These are phyloP conservation scores for Salix koriyanagi DNA, from an alignment of 345 rosid species.

Conservation along the genomic window DNA sequence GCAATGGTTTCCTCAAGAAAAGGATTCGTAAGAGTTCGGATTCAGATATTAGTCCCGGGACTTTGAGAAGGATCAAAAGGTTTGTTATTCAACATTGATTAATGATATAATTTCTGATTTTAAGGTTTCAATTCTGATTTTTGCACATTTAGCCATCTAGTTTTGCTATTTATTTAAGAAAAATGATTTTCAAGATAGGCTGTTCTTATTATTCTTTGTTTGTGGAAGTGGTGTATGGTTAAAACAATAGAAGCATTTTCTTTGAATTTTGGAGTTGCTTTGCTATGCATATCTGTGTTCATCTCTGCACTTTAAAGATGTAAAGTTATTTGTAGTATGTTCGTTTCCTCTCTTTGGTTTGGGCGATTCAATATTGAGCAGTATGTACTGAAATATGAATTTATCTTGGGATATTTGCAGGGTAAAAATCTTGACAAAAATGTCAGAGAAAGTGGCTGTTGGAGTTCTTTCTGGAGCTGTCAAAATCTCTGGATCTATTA, in stretches of 20 bases:
- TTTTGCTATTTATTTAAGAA: background rate
- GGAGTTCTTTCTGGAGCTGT: constrained; percentile 85
- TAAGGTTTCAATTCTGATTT: background rate
- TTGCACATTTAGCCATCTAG: background rate
- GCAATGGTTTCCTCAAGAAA: constrained; percentile 59
- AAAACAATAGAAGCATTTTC: background rate
- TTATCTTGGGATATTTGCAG: constrained; percentile 30
- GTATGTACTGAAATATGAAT: background rate
- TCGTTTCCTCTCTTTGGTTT: background rate
- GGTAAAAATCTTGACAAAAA: constrained; percentile 80
- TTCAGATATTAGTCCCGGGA: constrained; percentile 52
- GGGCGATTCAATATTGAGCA: background rate
- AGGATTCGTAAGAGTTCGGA: constrained; percentile 41
- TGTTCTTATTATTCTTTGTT: background rate
- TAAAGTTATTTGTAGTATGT: background rate
- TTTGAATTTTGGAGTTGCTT: background rate
- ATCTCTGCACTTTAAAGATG: background rate
- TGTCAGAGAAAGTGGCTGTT: constrained; percentile 69
- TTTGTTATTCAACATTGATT: constrained; percentile 13
- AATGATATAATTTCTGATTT: background rate
- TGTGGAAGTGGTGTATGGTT: background rate
- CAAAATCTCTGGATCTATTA: constrained; percentile 67
- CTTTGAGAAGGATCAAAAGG: constrained; percentile 77
- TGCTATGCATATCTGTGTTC: background rate
- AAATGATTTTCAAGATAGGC: background rate